Percentiles rank a stretch among this genome's conserved stretches.
These are phyloP conservation scores for Wickerhamiella nectarea DNA, from an alignment of 805 yeast genomes.

Conservation along the genomic window DNA sequence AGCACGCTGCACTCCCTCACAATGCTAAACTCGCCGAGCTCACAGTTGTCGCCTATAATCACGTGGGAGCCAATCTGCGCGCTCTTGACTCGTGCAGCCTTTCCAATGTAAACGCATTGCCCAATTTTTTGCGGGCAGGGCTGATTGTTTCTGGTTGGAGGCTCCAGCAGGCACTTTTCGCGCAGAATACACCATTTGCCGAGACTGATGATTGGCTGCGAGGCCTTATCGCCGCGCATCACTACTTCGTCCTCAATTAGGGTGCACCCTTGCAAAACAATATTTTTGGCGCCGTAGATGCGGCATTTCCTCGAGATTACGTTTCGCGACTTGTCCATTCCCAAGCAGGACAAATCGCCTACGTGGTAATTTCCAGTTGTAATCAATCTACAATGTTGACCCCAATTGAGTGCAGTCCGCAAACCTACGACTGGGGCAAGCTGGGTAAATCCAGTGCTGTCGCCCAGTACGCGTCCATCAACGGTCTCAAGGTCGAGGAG, in stretches of 20 bases:
- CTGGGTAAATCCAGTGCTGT: constrained; percentile 75
- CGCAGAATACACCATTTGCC: constrained; percentile 26
- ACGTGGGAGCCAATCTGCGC: constrained; percentile 30
- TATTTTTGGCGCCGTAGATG: constrained; percentile 26
- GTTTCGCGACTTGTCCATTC: constrained; percentile 28
- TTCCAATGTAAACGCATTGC: constrained; percentile 27
- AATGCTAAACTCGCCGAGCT: constrained; percentile 26
- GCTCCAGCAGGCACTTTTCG: constrained; percentile 19
- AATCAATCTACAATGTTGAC: constrained; percentile 16
- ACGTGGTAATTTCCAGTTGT: no score
- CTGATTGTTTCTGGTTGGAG: constrained; percentile 21
- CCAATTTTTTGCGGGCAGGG: constrained; percentile 29
- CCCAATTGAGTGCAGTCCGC: constrained; percentile 35
- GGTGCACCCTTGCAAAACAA: constrained; percentile 28
- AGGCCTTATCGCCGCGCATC: constrained; percentile 26
- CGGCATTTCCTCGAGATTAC: constrained; percentile 24
- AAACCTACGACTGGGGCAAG: constrained; percentile 81
- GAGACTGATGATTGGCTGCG: constrained; percentile 25
- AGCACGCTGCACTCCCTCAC: constrained; percentile 29
- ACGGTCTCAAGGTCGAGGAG: constrained; percentile 49
- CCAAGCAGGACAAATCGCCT: no score
- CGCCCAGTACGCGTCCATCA: constrained; percentile 71
- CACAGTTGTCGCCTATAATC: constrained; percentile 25
- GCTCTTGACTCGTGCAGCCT: constrained; percentile 23
- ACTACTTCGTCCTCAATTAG: constrained; percentile 24